Percentiles rank a stretch among this genome's conserved stretches.
Evolutionary conservation across 1,139 yeast genomes (phyloP).

Genomic region (Blastobotrys proliferans): DNA sequence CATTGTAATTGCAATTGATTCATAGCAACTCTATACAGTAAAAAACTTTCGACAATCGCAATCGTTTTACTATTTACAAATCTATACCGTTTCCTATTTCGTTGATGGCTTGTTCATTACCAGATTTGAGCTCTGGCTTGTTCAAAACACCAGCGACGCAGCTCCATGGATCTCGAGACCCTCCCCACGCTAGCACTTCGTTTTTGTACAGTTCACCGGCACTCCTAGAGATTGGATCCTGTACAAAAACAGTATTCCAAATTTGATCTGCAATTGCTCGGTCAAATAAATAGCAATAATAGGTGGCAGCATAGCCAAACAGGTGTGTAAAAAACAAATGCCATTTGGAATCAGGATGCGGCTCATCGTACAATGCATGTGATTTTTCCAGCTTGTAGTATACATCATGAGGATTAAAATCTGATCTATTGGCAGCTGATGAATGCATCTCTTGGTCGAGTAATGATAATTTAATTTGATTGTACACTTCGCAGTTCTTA

Average conservation of each 20-base stretch:
- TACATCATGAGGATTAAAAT: slow-evolving; percentile 51
- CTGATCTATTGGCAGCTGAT: slow-evolving; percentile 22
- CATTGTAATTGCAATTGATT: too few relatives aligned
- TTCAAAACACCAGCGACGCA: slow-evolving; percentile 78
- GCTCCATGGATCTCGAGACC: slow-evolving; percentile 84
- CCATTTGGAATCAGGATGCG: slow-evolving; percentile 61
- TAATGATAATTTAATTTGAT: slow-evolving; percentile 87
- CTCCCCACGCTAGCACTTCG: slow-evolving; percentile 87
- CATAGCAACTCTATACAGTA: too few relatives aligned
- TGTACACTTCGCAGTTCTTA: slow-evolving; percentile 70
- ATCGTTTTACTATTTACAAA: neutral
- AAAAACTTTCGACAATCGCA: too few relatives aligned
- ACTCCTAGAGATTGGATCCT: slow-evolving; percentile 57
- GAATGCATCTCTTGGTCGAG: slow-evolving; percentile 80
- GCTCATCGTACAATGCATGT: slow-evolving; percentile 35
- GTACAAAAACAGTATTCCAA: slow-evolving; percentile 67
- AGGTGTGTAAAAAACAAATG: slow-evolving; percentile 93
- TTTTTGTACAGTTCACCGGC: slow-evolving; percentile 74
- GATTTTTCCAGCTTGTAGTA: slow-evolving; percentile 64
- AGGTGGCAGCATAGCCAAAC: slow-evolving; percentile 90
- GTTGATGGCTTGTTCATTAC: slow-evolving; percentile 74
- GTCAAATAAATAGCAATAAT: slow-evolving; percentile 87
- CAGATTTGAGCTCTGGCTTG: slow-evolving; percentile 53
- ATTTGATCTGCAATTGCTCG: slow-evolving; percentile 87
- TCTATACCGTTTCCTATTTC: slow-evolving; percentile 43